Evolutionary conservation across 805 yeast species (phyloP).

Genomic region (Wickerhamiella galacta): DNA sequence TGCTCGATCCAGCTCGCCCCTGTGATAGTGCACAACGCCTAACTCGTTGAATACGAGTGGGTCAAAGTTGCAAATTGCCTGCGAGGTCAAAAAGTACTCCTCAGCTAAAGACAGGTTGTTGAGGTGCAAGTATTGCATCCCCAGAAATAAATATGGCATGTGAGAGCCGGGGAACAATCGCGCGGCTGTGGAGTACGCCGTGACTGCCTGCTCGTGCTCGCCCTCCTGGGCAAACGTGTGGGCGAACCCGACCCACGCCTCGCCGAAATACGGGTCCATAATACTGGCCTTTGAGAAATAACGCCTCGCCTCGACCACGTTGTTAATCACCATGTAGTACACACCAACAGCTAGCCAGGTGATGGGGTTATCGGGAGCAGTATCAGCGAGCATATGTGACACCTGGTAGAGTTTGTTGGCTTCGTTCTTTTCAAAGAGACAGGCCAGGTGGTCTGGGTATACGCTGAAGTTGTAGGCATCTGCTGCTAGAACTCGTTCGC

Average conservation of each 20-base stretch:
- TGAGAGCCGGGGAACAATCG: conserved; percentile 64
- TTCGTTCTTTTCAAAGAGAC: conserved; percentile 71
- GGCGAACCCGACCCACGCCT: conserved; percentile 97
- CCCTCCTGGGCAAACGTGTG: conserved; percentile 96
- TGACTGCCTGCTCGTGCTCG: conserved; percentile 97
- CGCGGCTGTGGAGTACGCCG: conserved; percentile 93
- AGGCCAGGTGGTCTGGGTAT: conserved; percentile 64
- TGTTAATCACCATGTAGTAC: conserved; percentile 61
- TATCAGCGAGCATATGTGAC: conserved; percentile 75
- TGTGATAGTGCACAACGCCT: conserved; percentile 82
- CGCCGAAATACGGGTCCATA: conserved; percentile 75
- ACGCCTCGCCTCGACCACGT: conserved; percentile 66
- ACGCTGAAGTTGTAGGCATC: conserved; percentile 61
- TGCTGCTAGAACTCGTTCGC: conserved; percentile 32
- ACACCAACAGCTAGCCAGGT: conserved; percentile 91
- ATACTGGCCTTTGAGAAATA: conserved; percentile 81
- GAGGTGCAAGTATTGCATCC: conserved; percentile 91
- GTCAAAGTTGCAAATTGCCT: conserved; percentile 64
- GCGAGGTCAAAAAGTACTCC: conserved; percentile 65
- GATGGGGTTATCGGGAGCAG: conserved; percentile 61
- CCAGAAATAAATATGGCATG: conserved; percentile 73
- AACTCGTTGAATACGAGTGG: conserved; percentile 80
- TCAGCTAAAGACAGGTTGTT: conserved; percentile 68
- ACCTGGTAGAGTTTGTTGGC: conserved; percentile 62
- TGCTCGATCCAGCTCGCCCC: conserved; percentile 48